phyloP scores from a whole-genome alignment of 2,329 filamentous ascomycete genomes.

The Cylindrodendrum hubeiense region DNA sequence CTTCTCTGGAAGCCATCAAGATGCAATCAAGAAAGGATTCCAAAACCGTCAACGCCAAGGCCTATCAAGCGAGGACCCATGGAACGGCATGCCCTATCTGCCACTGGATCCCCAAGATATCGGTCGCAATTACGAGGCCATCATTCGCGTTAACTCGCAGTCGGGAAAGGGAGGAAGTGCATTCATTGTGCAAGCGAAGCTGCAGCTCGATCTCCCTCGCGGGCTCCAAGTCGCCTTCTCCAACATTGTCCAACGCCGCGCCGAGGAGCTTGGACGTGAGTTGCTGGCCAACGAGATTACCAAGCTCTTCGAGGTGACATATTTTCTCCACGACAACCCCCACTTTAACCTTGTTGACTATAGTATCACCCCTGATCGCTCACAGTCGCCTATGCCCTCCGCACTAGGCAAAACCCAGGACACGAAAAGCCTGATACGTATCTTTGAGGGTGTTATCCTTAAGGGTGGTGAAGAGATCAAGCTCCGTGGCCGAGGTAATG shows the following conservation, averaged over 20 bases:
- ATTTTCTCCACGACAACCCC: conserved; percentile 69
- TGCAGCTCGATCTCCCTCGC: conserved; percentile 94
- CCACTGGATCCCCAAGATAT: conserved; percentile 94
- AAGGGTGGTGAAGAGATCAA: conserved; percentile 84
- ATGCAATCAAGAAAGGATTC: conserved; percentile 95
- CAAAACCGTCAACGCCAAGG: conserved; percentile 74
- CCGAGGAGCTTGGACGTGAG: conserved; percentile 86
- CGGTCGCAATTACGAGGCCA: conserved; percentile 95
- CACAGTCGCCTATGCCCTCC: too few species aligned
- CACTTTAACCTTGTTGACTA: too few species aligned
- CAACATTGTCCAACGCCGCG: conserved; percentile 83
- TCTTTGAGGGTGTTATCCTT: conserved; percentile 86
- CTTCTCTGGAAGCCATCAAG: conserved; percentile 93
- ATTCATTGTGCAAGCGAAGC: conserved; percentile 90
- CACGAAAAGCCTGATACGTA: conserved; percentile 55
- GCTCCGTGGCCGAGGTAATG: conserved; percentile 85
- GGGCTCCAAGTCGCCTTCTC: conserved; percentile 94
- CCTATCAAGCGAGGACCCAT: conserved; percentile 73
- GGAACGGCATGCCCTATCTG: conserved; percentile 87
- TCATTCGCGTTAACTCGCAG: conserved; percentile 99
- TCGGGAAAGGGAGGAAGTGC: conserved; percentile 94
- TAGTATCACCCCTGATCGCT: too few species aligned
- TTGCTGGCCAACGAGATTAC: conserved; percentile 87
- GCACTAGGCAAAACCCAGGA: too few species aligned
- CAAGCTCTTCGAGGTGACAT: conserved; percentile 86